These are phyloP conservation scores for Eucalyptus tenuipes DNA, from an alignment of 345 rosid genomes.

Conservation along the genomic window DNA sequence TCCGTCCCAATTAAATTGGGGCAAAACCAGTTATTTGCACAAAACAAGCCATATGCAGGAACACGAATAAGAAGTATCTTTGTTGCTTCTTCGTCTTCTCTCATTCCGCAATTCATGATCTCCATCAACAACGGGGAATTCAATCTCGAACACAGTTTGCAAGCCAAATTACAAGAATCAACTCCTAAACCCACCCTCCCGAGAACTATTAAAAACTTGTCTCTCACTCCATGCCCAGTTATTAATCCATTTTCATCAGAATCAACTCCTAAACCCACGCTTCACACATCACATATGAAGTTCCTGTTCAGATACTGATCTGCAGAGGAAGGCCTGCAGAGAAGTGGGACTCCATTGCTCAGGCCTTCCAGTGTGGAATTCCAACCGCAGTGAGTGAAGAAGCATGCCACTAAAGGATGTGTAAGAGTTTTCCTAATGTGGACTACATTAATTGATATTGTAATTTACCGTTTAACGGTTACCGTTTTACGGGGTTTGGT, in stretches of 20 bases:
- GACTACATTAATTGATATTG: too few relatives aligned
- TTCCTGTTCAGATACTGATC: conserved; percentile 14
- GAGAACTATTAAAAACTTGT: not conserved
- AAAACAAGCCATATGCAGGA: not conserved
- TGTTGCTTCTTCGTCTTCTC: not conserved
- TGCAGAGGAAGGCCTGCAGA: conserved; percentile 14
- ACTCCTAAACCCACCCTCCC: not conserved
- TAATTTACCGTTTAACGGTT: too few relatives aligned
- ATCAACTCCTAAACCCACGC: not conserved
- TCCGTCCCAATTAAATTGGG: not conserved
- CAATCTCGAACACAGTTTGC: not conserved
- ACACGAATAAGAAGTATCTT: not conserved
- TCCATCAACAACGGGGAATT: not conserved
- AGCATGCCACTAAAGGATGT: conserved; percentile 7
- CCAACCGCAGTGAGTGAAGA: conserved; percentile 19
- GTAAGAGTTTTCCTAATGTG: too few relatives aligned
- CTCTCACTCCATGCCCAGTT: conserved; percentile 4
- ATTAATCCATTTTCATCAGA: not conserved
- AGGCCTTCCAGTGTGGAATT: not conserved
- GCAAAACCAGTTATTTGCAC: not conserved
- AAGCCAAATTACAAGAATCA: not conserved
- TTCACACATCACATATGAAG: conserved; percentile 2
- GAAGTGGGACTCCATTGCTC: conserved; percentile 14
- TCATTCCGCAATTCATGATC: not conserved
- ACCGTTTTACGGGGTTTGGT: too few relatives aligned